Evolutionary conservation across 148 eudicot species (phyloP), one percentile per base, ranked within the genome.

Genomic region (Camellia sinensis): DNA sequence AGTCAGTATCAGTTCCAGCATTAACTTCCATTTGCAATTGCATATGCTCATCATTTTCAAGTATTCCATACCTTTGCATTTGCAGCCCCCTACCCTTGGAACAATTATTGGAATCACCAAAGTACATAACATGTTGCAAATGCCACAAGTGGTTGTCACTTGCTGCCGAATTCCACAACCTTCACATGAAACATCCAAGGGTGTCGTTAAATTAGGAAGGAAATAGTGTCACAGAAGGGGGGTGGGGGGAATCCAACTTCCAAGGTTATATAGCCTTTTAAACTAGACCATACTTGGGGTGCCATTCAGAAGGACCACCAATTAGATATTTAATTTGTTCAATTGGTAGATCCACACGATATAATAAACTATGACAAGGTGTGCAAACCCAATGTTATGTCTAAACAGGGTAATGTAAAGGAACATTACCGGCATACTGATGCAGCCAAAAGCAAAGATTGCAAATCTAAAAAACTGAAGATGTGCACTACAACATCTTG

Each of bases 141-240:
- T 85, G 75, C 99, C 99, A 96, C 46, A 96, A 79, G 76, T 74
- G 80, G 78, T 90, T 84, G 79, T 96, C 97, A 75, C 69, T 86
- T 50, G 97, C 91, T 65, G 94, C 92, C 37, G 57, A 83, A 86
- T 89, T 90, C 99, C 99, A 96, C 60, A 88, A 87, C 90, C 99
- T 95, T 79, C 76, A 79, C 69, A 88, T 22, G 29, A 71, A 84
- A 65, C 73, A 83, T 9, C 43, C 46, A 74, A 21, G 62, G 80
- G 62, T 65, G 70, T 21, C 50, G 65, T 60, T 69, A 57, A 18
- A 41, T 53, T 37, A 40, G 62, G 12, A 41, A 61, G 63, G 4
- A 67, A 57, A 37, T 50, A 4, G 61, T 62, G 54, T 22, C 12
- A 46, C 22, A 19, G 5, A 71, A 5, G 46, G 44, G 12, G 69